phyloP scores from a whole-genome alignment of 2,329 filamentous ascomycete genomes.

The Arthroderma sp. region DNA sequence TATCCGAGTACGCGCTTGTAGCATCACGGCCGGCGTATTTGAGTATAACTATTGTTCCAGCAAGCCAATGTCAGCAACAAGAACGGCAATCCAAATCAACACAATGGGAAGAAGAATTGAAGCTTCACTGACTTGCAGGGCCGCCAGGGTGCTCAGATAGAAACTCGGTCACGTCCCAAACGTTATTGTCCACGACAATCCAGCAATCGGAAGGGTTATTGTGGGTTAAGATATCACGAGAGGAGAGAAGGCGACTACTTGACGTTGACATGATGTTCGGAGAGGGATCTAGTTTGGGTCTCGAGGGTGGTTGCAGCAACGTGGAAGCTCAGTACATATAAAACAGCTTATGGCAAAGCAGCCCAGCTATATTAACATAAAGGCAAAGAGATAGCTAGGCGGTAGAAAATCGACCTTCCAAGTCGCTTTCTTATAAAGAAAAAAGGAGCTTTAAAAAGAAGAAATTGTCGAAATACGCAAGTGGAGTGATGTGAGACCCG shows the following conservation, averaged over 20 bases:
- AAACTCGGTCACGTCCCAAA: constrained; percentile 56
- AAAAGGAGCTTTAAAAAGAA: no score
- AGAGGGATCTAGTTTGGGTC: background rate
- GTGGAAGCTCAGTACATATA: no score
- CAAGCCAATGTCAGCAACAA: background rate
- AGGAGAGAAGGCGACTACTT: constrained; percentile 2
- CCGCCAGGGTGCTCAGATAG: constrained; percentile 49
- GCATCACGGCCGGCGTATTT: constrained; percentile 35
- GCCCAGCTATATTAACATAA: no score
- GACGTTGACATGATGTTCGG: constrained; percentile 1
- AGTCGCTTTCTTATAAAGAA: no score
- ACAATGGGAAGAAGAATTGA: background rate
- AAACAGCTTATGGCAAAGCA: no score
- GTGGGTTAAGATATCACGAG: constrained; percentile 30
- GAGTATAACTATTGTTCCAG: constrained; percentile 25
- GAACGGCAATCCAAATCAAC: background rate
- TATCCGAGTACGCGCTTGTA: constrained; percentile 31
- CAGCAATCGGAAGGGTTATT: constrained; percentile 42
- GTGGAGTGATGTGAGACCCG: no score
- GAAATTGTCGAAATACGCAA: no score
- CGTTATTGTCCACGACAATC: constrained; percentile 56
- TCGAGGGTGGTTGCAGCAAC: no score
- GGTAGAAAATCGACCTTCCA: no score
- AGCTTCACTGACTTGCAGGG: constrained; percentile 24
- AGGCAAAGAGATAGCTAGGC: no score